phyloP scores from a whole-genome alignment of 73 alveolate genomes.

The Paramecium sexaurelia region DNA sequence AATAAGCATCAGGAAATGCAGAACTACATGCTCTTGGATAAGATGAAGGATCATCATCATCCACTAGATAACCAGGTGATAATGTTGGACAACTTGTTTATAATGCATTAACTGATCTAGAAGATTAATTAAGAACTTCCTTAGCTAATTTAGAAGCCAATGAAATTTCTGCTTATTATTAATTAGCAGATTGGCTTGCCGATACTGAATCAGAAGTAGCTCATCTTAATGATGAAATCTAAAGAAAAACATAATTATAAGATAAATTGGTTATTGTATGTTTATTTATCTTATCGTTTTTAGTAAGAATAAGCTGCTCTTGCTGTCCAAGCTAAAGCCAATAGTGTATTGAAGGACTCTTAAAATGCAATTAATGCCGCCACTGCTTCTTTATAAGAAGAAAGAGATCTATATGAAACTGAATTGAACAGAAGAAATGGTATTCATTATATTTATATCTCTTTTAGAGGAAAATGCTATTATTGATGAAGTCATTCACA shows the following conservation, averaged over 20 bases:
- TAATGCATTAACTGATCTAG: conserved; percentile 27
- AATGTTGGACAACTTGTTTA: conserved; percentile 40
- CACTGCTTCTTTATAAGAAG: not conserved
- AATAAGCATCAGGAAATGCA: conserved; percentile 59
- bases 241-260: not conserved
- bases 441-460: not conserved
- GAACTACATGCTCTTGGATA: conserved; percentile 59
- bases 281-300: not conserved
- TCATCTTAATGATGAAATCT: conserved; percentile 39
- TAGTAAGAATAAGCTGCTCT: conserved; percentile 61
- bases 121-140: conserved; percentile 10
- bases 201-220: conserved; percentile 29
- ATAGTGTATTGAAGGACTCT: conserved; percentile 40
- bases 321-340: conserved; percentile 53
- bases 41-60: not conserved
- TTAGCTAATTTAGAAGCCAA: not conserved
- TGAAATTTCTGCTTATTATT: conserved; percentile 45
- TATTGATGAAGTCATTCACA: conserved; percentile 58
- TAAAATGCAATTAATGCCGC: conserved; percentile 46
- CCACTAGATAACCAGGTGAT: conserved; percentile 7
- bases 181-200: conserved; percentile 53
- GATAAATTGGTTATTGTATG: conserved; percentile 50
- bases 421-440: conserved; percentile 58
- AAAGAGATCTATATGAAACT: not conserved
- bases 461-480: conserved; percentile 50